Conservation (phyloP, 345 rosid genomes). For the Aurinia saxatilis region DNA sequence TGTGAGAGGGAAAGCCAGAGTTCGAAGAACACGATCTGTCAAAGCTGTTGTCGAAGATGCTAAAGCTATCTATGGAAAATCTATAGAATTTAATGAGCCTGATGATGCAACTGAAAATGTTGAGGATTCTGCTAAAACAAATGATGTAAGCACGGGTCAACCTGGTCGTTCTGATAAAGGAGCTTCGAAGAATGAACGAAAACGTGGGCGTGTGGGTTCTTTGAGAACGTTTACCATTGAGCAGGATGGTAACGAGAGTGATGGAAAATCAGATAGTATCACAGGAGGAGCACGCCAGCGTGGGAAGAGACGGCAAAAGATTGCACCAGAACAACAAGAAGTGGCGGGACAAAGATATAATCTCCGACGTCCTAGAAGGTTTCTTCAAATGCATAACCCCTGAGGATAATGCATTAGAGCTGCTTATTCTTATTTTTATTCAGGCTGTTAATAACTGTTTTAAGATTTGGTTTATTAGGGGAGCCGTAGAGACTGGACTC, state of each 20-base stretch:
- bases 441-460: constrained; percentile 5
- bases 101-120: constrained; percentile 35
- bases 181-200: constrained; percentile 45
- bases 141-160: constrained; percentile 47
- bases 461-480: constrained; percentile 15
- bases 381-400: constrained; percentile 19
- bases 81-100: constrained; percentile 37
- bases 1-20: constrained; percentile 46
- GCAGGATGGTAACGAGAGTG: constrained; percentile 58
- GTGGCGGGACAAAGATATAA: constrained; percentile 51
- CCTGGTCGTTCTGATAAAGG: constrained; percentile 45
- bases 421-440: background rate
- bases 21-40: constrained; percentile 59
- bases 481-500: background rate
- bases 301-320: constrained; percentile 61
- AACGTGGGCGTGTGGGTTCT: constrained; percentile 50
- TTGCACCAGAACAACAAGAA: constrained; percentile 31
- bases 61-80: constrained; percentile 57
- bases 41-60: constrained; percentile 80
- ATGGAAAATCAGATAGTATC: constrained; percentile 60
- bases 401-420: background rate
- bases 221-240: constrained; percentile 49
- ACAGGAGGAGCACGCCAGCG: constrained; percentile 39
- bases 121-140: constrained; percentile 44
- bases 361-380: constrained; percentile 69